phyloP scores from a whole-genome alignment of 306 rosid species.

The Ceratonia siliqua region DNA sequence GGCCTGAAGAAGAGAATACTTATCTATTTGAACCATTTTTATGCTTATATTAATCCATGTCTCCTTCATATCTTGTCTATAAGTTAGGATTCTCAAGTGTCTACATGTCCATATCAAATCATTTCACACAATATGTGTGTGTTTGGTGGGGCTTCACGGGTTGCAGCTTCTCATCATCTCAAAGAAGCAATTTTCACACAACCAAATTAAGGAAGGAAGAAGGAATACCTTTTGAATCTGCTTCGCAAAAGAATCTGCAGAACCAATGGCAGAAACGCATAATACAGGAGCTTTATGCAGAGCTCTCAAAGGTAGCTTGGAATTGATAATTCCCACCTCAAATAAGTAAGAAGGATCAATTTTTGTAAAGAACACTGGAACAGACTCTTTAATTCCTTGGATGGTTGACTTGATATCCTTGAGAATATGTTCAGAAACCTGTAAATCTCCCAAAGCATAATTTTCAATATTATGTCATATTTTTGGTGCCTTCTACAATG shows the following conservation, averaged over 20 bases:
- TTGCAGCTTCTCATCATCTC: neutral
- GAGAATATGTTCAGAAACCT: conserved; percentile 65
- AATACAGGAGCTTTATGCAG: conserved; percentile 48
- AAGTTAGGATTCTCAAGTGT: neutral
- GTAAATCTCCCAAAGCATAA: conserved; percentile 39
- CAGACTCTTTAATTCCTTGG: conserved; percentile 46
- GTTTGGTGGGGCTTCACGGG: neutral
- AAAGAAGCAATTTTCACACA: conserved; percentile 17
- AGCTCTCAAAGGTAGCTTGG: conserved; percentile 50
- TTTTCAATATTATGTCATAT: conserved; percentile 19
- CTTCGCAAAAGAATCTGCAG: conserved; percentile 78
- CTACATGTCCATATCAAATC: neutral
- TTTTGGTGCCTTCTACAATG: too few relatives aligned
- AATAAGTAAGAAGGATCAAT: conserved; percentile 77
- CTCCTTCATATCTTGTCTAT: neutral
- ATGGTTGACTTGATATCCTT: conserved; percentile 50
- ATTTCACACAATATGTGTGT: neutral
- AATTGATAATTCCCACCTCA: conserved; percentile 47
- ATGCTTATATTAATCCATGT: neutral
- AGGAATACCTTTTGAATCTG: conserved; percentile 69
- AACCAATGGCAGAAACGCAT: conserved; percentile 88
- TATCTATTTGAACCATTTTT: neutral
- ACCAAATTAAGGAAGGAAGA: conserved; percentile 3
- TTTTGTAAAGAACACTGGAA: conserved; percentile 69
- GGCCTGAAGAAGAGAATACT: neutral